Evolutionary conservation across 2,329 filamentous ascomycete genomes (phyloP).

Genomic region (Ophiocordyceps camponoti-leonardi): DNA sequence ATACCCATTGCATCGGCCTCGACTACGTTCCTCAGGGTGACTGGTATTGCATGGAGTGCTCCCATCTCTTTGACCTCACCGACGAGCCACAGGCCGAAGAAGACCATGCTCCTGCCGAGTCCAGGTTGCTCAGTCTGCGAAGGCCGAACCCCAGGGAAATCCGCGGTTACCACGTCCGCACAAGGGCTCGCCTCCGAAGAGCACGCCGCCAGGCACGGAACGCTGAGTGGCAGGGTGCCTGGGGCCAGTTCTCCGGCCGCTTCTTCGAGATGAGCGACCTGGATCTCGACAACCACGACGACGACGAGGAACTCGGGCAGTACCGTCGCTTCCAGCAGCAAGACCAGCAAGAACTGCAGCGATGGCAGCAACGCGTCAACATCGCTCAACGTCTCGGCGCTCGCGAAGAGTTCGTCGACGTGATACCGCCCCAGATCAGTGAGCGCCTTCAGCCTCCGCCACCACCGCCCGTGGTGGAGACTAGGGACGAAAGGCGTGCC

Average conservation of each 20-base stretch:
- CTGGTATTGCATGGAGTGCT: slow-evolving; percentile 87
- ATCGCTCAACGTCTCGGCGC: slow-evolving; percentile 70
- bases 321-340: slow-evolving; percentile 35
- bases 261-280: slow-evolving; percentile 39
- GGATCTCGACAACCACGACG: slow-evolving; percentile 22
- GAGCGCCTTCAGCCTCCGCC: slow-evolving; percentile 41
- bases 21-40: slow-evolving; percentile 56
- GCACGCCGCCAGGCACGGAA: slow-evolving; percentile 47
- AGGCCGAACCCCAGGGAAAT: slow-evolving; percentile 15
- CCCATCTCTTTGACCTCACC: slow-evolving; percentile 25
- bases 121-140: slow-evolving; percentile 11
- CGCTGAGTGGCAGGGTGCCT: slow-evolving; percentile 79
- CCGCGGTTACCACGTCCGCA: slow-evolving; percentile 27
- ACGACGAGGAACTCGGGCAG: slow-evolving; percentile 49
- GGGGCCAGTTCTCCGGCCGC: slow-evolving; percentile 45
- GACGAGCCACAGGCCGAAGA: slow-evolving; percentile 10
- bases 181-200: slow-evolving; percentile 37
- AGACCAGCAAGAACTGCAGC: slow-evolving; percentile 43
- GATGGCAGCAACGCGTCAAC: slow-evolving; percentile 71
- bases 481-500: slow-evolving; percentile 62
- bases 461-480: slow-evolving; percentile 45
- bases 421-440: slow-evolving; percentile 38
- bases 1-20: slow-evolving; percentile 80
- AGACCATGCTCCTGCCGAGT: background rate
- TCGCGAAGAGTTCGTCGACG: slow-evolving; percentile 51